A percentile compares a stretch with the other conserved stretches of the same genome.
These are phyloP conservation scores for Colletotrichum abscissum DNA, from an alignment of 2,329 filamentous ascomycete genomes.

Conservation along the genomic window DNA sequence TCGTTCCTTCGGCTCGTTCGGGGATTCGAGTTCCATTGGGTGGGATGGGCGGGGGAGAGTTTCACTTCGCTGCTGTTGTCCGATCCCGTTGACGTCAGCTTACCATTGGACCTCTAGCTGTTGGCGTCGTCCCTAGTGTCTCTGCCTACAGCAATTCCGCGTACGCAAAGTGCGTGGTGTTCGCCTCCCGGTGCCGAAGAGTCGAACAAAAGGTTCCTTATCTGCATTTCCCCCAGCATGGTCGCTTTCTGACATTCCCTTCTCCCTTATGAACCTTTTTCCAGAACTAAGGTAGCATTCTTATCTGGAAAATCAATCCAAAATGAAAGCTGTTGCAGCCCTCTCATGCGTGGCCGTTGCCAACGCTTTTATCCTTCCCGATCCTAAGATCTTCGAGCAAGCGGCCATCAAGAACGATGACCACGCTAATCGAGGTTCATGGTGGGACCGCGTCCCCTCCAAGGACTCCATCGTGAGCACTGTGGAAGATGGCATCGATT, in stretches of 20 bases:
- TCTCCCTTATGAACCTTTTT: constrained; percentile 1
- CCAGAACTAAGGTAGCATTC: background rate
- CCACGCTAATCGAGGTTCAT: constrained; percentile 42
- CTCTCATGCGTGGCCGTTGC: constrained; percentile 60
- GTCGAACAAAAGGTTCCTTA: constrained; percentile 12
- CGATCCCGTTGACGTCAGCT: constrained; percentile 37
- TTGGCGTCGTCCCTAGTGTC: constrained; percentile 7
- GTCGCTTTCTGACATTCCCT: background rate
- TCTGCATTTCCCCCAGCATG: background rate
- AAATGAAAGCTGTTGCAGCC: constrained; percentile 59
- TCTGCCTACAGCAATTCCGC: background rate
- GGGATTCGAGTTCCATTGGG: background rate
- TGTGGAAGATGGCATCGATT: constrained; percentile 45
- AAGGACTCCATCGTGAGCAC: constrained; percentile 47
- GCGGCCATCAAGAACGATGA: constrained; percentile 47
- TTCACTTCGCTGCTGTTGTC: constrained; percentile 27
- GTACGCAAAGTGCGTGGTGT: background rate
- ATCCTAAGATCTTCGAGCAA: constrained; percentile 58
- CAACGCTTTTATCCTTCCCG: constrained; percentile 64
- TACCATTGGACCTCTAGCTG: constrained; percentile 20
- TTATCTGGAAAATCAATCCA: background rate
- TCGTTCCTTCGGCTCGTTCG: constrained; percentile 18
- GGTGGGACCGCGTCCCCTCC: constrained; percentile 46
- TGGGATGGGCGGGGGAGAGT: constrained; percentile 18
- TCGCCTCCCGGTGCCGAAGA: background rate